These are phyloP conservation scores for Helotiales sp. DNA, from an alignment of 2,329 filamentous ascomycete genomes.

Conservation along the genomic window DNA sequence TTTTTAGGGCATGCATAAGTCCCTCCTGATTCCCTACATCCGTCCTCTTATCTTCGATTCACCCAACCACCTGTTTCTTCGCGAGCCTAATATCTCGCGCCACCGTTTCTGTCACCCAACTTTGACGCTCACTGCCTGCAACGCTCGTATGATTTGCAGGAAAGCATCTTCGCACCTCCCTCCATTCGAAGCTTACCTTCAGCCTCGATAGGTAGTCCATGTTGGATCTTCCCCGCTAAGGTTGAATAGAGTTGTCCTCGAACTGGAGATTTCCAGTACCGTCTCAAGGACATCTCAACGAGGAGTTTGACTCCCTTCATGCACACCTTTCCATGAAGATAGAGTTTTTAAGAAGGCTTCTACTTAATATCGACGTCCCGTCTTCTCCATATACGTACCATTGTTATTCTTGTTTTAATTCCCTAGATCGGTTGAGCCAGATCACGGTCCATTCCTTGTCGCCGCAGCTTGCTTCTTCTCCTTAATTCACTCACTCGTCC, in stretches of 20 bases:
- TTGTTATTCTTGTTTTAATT: neutral
- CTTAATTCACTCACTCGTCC: neutral
- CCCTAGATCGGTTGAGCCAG: neutral
- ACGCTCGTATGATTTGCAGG: neutral
- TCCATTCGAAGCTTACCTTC: neutral
- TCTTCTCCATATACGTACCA: neutral
- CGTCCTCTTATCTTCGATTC: neutral
- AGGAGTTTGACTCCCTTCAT: neutral
- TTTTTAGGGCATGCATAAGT: neutral
- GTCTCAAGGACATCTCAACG: neutral
- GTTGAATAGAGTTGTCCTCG: neutral
- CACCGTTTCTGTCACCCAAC: neutral
- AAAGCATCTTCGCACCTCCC: neutral
- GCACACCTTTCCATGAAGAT: neutral
- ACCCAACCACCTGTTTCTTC: neutral
- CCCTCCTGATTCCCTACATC: neutral
- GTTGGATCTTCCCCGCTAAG: neutral
- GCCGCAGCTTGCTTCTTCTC: neutral
- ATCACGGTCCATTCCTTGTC: neutral
- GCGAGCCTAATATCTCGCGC: neutral
- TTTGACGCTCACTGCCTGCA: neutral
- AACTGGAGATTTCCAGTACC: neutral
- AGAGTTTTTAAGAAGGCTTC: neutral
- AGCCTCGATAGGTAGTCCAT: neutral
- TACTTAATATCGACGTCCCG: neutral